Evolutionary conservation across 257 asterid genomes (phyloP), one percentile per base, ranked within the genome.

Genomic region (Lavandula angustifolia): DNA sequence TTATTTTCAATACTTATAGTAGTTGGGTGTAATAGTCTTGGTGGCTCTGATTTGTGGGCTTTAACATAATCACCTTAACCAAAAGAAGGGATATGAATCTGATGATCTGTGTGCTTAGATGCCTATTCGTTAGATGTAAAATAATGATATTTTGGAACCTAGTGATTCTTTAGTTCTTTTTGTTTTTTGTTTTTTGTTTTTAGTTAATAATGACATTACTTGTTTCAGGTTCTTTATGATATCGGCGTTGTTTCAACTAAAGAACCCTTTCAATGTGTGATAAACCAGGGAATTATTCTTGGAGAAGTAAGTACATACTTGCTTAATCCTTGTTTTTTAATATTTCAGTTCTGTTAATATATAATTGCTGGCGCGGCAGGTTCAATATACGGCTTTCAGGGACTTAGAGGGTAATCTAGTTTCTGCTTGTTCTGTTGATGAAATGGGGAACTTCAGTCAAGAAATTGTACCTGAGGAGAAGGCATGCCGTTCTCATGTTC

Each of bases 221-320:
- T 66, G 38, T 62, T 76, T 62, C 83, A 94, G 99, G 99, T 94
- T 84, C 97, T 94, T 64, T 90, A 85, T 76, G 99, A 90, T 82
- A 70, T 86, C 37, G 99, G 96, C 33, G 86, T 79, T 40, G 97
- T 90, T 58, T 87, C 99, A 58, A 90, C 86, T 17, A 80, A 76
- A 85, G 97, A 94, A 76, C 99, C 99, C 52, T 94, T 94, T 72
- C 83, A 94, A 66, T 86, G 99, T 77, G 99, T 94, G 80, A 94
- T 94, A 77, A 94, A 94, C 77, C 99, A 94, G 82, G 99, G 99
- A 74, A 86, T 94, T 60, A 94, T 94, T 77, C 95, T 94, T 58
- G 99, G 99, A 49, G 99, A 94, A 81, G 99, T 94, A 82, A 82
- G 87, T 70, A 48, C 32, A 59, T 42, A 18, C 56, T 82, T 61